Conservation (phyloP, 495 filamentous ascomycete species). For the Hypoxylon subgilvum region DNA sequence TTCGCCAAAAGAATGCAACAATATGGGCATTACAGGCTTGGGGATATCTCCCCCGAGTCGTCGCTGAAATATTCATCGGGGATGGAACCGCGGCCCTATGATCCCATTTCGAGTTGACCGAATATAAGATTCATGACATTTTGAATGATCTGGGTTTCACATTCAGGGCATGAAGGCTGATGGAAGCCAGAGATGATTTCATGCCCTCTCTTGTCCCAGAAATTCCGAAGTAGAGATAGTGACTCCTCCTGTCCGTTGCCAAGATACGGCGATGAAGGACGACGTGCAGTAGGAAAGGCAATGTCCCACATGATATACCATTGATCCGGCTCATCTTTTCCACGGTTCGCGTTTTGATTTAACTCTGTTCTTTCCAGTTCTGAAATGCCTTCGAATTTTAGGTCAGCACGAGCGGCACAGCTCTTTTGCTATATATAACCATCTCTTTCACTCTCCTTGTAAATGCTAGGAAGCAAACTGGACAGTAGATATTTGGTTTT, state of each 20-base stretch:
- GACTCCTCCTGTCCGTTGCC: slow-evolving; percentile 11
- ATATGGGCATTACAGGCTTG: too few species aligned
- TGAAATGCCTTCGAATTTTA: slow-evolving; percentile 20
- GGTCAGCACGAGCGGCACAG: not conserved
- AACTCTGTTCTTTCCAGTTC: slow-evolving; percentile 21
- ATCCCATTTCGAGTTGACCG: not conserved
- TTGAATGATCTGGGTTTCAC: not conserved
- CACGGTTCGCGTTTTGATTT: slow-evolving; percentile 17
- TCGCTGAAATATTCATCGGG: not conserved
- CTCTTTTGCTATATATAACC: slow-evolving; percentile 3
- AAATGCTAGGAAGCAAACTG: slow-evolving; percentile 19
- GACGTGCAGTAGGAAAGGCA: slow-evolving; percentile 15
- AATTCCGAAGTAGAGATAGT: slow-evolving; percentile 13
- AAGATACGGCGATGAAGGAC: slow-evolving; percentile 21
- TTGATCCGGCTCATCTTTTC: slow-evolving; percentile 13
- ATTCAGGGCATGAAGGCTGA: not conserved
- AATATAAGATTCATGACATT: slow-evolving; percentile 1
- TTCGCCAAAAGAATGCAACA: too few species aligned
- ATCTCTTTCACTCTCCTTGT: slow-evolving; percentile 9
- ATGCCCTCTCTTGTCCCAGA: slow-evolving; percentile 1
- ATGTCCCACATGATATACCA: slow-evolving; percentile 23
- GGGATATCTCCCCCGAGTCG: not conserved
- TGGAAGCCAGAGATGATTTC: not conserved
- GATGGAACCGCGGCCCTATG: not conserved
- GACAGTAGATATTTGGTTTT: slow-evolving; percentile 25